Evolutionary conservation across 306 rosid species (phyloP).

Genomic region (Quercus dentata): DNA sequence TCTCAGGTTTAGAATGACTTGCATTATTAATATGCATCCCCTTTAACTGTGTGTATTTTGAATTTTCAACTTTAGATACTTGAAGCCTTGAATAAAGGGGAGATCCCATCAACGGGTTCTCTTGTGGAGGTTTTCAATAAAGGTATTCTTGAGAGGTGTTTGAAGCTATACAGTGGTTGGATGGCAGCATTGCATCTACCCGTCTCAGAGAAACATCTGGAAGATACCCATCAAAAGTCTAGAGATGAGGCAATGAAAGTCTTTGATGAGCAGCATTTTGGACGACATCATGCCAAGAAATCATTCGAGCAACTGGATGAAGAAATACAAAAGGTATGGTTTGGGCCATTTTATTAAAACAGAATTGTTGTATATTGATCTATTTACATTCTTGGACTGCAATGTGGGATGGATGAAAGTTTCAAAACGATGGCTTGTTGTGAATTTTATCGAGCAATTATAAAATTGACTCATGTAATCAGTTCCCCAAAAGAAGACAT

Average conservation of each 20-base stretch:
- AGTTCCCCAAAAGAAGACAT: neutral
- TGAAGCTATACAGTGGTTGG: constrained; percentile 61
- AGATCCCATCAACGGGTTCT: constrained; percentile 97
- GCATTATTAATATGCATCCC: neutral
- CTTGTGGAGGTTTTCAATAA: constrained; percentile 94
- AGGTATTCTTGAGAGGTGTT: constrained; percentile 86
- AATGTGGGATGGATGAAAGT: neutral
- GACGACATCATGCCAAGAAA: constrained; percentile 87
- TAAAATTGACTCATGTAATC: neutral
- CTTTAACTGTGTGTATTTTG: constrained; percentile 13
- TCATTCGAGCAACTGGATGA: constrained; percentile 74
- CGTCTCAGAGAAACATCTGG: constrained; percentile 51
- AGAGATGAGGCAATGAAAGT: constrained; percentile 50
- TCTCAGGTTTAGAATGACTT: neutral
- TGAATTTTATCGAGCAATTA: neutral
- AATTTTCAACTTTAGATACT: constrained; percentile 58
- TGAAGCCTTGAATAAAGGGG: constrained; percentile 97
- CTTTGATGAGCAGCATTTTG: constrained; percentile 88
- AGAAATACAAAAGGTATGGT: constrained; percentile 66
- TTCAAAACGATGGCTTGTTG: neutral
- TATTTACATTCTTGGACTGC: neutral
- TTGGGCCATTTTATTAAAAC: neutral
- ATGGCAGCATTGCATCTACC: constrained; percentile 64
- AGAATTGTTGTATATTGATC: neutral
- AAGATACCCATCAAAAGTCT: constrained; percentile 53